Evolutionary conservation across 2,329 filamentous ascomycete genomes (phyloP).

Genomic region (Rhynchosporium secalis): DNA sequence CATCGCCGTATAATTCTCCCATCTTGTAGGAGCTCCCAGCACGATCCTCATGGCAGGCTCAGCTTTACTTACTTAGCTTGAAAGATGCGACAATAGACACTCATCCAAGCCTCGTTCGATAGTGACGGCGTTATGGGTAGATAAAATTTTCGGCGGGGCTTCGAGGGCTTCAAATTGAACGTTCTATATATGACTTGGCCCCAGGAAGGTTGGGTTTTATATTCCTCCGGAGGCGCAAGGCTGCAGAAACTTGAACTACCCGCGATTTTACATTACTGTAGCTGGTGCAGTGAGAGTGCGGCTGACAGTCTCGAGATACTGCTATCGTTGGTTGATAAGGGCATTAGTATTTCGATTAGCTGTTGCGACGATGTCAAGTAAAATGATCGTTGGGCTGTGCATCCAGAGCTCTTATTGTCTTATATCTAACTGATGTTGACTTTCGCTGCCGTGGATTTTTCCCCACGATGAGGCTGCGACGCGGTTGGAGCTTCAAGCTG

Average conservation of each 20-base stretch:
- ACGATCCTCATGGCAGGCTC: not conserved
- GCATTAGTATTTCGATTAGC: not conserved
- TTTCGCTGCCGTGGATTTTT: not conserved
- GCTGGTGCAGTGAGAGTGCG: not conserved
- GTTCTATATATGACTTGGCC: not conserved
- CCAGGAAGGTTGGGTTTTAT: not conserved
- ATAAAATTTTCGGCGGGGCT: not conserved
- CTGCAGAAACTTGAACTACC: not conserved
- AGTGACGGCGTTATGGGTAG: not conserved
- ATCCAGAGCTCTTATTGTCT: not conserved
- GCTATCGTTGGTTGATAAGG: not conserved
- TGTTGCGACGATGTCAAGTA: not conserved
- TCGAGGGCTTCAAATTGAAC: not conserved
- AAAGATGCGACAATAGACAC: not conserved
- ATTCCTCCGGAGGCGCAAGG: not conserved
- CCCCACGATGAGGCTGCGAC: not conserved
- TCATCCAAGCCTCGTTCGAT: not conserved
- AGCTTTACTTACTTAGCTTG: not conserved
- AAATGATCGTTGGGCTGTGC: not conserved
- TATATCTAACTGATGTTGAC: not conserved
- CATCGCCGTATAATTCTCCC: constrained; percentile 12
- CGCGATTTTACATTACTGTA: not conserved
- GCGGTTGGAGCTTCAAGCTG: not conserved
- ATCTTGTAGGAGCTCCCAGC: not conserved
- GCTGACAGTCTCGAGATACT: not conserved